These are phyloP conservation scores for Grosmannia clavigera DNA, from an alignment of 2,329 filamentous ascomycete species.

Conservation along the genomic window DNA sequence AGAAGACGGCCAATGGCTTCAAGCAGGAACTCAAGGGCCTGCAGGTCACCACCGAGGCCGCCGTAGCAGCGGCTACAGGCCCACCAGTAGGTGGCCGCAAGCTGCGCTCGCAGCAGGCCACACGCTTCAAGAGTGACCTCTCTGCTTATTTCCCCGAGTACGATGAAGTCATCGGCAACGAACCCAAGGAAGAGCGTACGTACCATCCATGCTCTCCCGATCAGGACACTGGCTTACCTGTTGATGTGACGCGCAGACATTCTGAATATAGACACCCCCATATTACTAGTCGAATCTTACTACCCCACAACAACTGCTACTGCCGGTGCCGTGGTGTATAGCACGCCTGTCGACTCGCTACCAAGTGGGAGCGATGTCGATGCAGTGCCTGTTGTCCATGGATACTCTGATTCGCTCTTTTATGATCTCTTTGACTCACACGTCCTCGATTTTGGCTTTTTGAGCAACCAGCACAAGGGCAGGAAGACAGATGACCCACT, in stretches of 20 bases:
- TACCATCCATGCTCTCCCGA: conserved; percentile 9
- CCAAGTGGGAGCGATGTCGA: conserved; percentile 2
- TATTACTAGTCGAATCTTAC: conserved; percentile 53
- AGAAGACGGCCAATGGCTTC: conserved; percentile 49
- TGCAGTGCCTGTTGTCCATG: conserved; percentile 28
- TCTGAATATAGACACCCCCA: conserved; percentile 58
- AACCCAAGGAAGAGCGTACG: conserved; percentile 65
- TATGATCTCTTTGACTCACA: conserved; percentile 44
- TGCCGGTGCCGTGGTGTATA: conserved; percentile 1
- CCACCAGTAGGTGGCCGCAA: conserved; percentile 54
- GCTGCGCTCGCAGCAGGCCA: conserved; percentile 74
- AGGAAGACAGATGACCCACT: conserved; percentile 39
- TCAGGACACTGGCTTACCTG: neutral
- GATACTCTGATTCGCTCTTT: conserved; percentile 44
- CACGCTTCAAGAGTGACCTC: conserved; percentile 81
- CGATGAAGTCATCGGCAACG: conserved; percentile 83
- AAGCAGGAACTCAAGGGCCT: conserved; percentile 47
- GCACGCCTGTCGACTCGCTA: conserved; percentile 10
- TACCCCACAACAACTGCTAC: conserved; percentile 11
- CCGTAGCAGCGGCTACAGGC: conserved; percentile 1
- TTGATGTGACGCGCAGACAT: conserved; percentile 40
- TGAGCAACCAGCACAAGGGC: conserved; percentile 32
- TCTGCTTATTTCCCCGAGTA: conserved; percentile 87
- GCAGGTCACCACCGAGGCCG: conserved; percentile 29
- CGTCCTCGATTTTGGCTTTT: conserved; percentile 41